A percentile compares a stretch with the other conserved stretches of the same genome.
Conservation (phyloP, 139 green algal genomes). For the Pseudopediastrum boryanum region DNA sequence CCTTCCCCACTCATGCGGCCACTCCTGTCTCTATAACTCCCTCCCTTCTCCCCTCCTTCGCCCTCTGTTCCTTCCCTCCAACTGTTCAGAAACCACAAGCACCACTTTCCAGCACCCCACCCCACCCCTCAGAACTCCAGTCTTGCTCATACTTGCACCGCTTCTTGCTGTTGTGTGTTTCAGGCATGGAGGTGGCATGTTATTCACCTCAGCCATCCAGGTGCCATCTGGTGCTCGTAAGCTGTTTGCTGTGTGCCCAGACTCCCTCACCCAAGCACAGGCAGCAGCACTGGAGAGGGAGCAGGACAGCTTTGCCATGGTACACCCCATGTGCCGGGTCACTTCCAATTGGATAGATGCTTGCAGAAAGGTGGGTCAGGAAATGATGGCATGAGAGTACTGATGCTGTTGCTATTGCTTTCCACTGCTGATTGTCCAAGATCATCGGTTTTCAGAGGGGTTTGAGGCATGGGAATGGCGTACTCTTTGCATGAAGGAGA, state of each 20-base stretch:
- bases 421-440: background rate
- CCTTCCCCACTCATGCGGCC: no score
- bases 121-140: background rate
- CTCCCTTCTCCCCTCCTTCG: background rate
- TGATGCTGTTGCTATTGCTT: background rate
- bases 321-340: constrained; percentile 11
- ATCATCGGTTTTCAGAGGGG: no score
- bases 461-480: no score
- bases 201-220: constrained; percentile 28
- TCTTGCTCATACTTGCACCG: no score
- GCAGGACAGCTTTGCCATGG: constrained; percentile 4
- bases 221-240: background rate
- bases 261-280: background rate
- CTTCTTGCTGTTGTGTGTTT: background rate
- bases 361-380: constrained; percentile 3
- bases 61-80: background rate
- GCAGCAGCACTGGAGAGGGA: background rate
- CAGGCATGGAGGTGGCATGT: constrained; percentile 8
- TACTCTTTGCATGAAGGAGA: background rate
- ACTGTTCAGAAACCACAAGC: background rate
- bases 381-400: background rate
- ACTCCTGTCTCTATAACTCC: no score
- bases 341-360: constrained; percentile 6
- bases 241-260: constrained; percentile 32
- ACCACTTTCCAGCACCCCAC: background rate